phyloP scores from a whole-genome alignment of 768 basidiomycete species.

The Lactarius trivialis region DNA sequence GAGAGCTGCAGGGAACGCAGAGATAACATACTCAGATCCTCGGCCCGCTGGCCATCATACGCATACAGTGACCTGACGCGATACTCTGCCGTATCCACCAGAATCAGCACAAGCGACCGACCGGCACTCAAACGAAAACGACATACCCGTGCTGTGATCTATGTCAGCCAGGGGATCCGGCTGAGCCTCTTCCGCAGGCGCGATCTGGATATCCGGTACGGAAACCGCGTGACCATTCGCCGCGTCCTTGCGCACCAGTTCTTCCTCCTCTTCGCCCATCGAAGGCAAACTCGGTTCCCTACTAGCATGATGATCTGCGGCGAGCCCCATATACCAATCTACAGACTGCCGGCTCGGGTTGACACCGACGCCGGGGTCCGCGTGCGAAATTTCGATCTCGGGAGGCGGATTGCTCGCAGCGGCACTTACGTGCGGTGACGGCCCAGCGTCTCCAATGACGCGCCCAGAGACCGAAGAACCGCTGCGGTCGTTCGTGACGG shows the following conservation, averaged over 20 bases:
- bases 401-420: conserved; percentile 40
- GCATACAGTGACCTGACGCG: conserved; percentile 76
- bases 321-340: conserved; percentile 87
- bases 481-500: conserved; percentile 81
- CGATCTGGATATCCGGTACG: conserved; percentile 54
- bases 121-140: not conserved
- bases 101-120: conserved; percentile 9
- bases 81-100: conserved; percentile 41
- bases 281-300: conserved; percentile 40
- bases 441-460: conserved; percentile 68
- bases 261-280: conserved; percentile 59
- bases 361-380: conserved; percentile 34
- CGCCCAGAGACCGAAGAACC: conserved; percentile 60
- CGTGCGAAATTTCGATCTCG: conserved; percentile 30
- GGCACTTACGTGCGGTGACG: conserved; percentile 61
- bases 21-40: conserved; percentile 70
- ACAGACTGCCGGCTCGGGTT: conserved; percentile 53
- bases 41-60: conserved; percentile 79
- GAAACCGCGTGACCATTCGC: conserved; percentile 26
- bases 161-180: conserved; percentile 63
- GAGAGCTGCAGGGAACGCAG: conserved; percentile 8
- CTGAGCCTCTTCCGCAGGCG: conserved; percentile 34
- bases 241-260: conserved; percentile 34
- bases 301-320: conserved; percentile 51
- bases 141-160: conserved; percentile 55